phyloP scores from a whole-genome alignment of 257 asterid genomes.

The Euphrasia confusa region DNA sequence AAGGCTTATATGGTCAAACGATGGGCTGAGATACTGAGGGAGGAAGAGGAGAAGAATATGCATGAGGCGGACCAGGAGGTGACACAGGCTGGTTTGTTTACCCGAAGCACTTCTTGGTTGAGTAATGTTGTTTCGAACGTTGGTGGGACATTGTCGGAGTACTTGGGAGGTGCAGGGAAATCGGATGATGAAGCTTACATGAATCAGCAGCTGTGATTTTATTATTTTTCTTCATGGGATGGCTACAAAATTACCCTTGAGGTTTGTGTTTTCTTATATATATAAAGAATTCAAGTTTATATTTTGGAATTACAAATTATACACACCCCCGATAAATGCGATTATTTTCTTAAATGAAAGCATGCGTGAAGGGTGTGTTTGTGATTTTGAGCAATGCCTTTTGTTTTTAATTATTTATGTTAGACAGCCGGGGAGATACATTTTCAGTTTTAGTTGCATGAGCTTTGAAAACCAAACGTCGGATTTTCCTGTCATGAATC shows the following conservation, averaged over 20 bases:
- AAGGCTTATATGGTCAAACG: slow-evolving; percentile 60
- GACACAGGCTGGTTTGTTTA: slow-evolving; percentile 32
- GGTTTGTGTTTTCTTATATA: not conserved
- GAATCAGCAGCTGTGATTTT: slow-evolving; percentile 56
- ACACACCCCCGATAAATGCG: not conserved
- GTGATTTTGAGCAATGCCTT: not conserved
- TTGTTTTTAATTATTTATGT: not conserved
- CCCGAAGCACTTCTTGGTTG: slow-evolving; percentile 83
- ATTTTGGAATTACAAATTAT: not conserved
- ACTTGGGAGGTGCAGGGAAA: slow-evolving; percentile 43
- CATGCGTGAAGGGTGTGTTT: not conserved
- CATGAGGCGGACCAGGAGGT: slow-evolving; percentile 36
- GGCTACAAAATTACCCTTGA: not conserved
- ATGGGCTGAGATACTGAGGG: slow-evolving; percentile 51
- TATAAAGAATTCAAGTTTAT: not conserved
- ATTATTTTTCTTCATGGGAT: not conserved
- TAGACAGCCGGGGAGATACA: not conserved
- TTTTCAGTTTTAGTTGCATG: not conserved
- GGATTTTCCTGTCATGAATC: not conserved
- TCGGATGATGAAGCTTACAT: slow-evolving; percentile 50
- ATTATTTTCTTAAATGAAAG: not conserved
- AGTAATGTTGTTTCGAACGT: slow-evolving; percentile 44
- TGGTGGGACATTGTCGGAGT: slow-evolving; percentile 49
- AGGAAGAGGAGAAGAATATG: slow-evolving; percentile 40
- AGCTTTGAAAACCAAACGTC: not conserved